Percentiles rank a stretch among this genome's conserved stretches.
Conservation (phyloP, 2,329 filamentous ascomycete genomes). For the Beauveria medogensis region DNA sequence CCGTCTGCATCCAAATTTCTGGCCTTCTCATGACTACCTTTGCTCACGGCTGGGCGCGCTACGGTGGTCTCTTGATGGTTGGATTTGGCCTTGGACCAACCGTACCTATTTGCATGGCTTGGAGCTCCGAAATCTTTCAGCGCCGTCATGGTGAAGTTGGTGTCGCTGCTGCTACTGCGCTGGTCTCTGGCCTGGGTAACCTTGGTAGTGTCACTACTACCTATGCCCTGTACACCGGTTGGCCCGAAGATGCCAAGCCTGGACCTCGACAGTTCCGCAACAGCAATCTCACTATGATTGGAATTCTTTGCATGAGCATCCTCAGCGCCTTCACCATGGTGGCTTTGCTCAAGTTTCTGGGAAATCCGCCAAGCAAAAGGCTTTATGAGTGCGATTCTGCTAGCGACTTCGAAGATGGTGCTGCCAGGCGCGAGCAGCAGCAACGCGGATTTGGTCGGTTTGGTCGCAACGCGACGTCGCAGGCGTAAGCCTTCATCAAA, state of each 20-base stretch:
- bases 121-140: slow-evolving; percentile 88
- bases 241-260: slow-evolving; percentile 64
- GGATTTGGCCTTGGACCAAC: slow-evolving; percentile 87
- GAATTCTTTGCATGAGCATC: slow-evolving; percentile 73
- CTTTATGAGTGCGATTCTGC: slow-evolving; percentile 30
- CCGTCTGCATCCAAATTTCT: slow-evolving; percentile 69
- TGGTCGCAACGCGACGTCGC: slow-evolving; percentile 24
- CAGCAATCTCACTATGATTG: slow-evolving; percentile 84
- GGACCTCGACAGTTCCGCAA: slow-evolving; percentile 67
- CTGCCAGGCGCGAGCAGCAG: slow-evolving; percentile 47
- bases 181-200: slow-evolving; percentile 83
- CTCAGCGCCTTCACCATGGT: slow-evolving; percentile 63
- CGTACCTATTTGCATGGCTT: slow-evolving; percentile 89
- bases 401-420: slow-evolving; percentile 49
- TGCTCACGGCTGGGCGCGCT: slow-evolving; percentile 73
- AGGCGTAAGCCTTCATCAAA: slow-evolving; percentile 15
- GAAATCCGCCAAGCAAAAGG: slow-evolving; percentile 43
- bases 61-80: slow-evolving; percentile 81
- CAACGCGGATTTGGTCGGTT: slow-evolving; percentile 50
- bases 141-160: slow-evolving; percentile 82
- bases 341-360: slow-evolving; percentile 51
- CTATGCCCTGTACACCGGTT: slow-evolving; percentile 82
- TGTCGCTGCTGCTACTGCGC: slow-evolving; percentile 74
- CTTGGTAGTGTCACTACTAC: slow-evolving; percentile 80
- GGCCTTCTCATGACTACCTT: slow-evolving; percentile 76